Percentiles rank a stretch among this genome's conserved stretches.
phyloP scores from a whole-genome alignment of 2,329 filamentous ascomycete species.

The Talaromyces sp. region DNA sequence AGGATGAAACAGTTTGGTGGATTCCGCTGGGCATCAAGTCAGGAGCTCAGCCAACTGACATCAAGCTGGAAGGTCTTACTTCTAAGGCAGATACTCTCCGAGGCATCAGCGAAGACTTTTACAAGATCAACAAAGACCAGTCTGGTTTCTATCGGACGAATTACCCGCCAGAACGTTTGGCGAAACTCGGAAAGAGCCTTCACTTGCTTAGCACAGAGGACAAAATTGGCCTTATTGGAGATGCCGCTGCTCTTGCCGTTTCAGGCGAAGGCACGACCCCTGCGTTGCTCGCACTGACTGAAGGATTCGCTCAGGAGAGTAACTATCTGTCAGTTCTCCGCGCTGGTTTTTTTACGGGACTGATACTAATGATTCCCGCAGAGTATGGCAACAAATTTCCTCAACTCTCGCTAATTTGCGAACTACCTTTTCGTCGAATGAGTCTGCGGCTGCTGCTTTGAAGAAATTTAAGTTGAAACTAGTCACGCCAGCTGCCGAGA shows the following conservation, averaged over 20 bases:
- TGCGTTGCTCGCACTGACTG: conserved; percentile 75
- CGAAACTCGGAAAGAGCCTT: conserved; percentile 73
- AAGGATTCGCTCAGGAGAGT: conserved; percentile 76
- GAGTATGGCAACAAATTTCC: conserved; percentile 81
- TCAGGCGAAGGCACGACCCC: conserved; percentile 81
- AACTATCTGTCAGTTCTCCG: conserved; percentile 63
- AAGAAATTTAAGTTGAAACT: conserved; percentile 77
- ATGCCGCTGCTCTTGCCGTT: conserved; percentile 82
- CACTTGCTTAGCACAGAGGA: conserved; percentile 76
- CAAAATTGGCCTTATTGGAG: conserved; percentile 88
- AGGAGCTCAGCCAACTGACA: conserved; percentile 61
- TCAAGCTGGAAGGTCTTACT: conserved; percentile 66
- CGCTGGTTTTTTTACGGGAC: not conserved
- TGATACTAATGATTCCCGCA: conserved; percentile 27
- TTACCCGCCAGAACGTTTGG: conserved; percentile 79
- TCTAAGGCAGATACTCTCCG: conserved; percentile 73
- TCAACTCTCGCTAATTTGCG: conserved; percentile 73
- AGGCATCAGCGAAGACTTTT: conserved; percentile 69
- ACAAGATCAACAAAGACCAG: conserved; percentile 88
- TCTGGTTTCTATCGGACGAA: conserved; percentile 91
- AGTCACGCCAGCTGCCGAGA: conserved; percentile 68
- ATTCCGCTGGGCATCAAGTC: conserved; percentile 83
- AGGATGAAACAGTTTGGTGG: conserved; percentile 94
- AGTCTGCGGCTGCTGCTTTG: conserved; percentile 67
- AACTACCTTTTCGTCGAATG: conserved; percentile 78